A percentile compares a stretch with the other conserved stretches of the same genome.
phyloP scores from a whole-genome alignment of 208 protist genomes.

The Crithidia fasciculata region DNA sequence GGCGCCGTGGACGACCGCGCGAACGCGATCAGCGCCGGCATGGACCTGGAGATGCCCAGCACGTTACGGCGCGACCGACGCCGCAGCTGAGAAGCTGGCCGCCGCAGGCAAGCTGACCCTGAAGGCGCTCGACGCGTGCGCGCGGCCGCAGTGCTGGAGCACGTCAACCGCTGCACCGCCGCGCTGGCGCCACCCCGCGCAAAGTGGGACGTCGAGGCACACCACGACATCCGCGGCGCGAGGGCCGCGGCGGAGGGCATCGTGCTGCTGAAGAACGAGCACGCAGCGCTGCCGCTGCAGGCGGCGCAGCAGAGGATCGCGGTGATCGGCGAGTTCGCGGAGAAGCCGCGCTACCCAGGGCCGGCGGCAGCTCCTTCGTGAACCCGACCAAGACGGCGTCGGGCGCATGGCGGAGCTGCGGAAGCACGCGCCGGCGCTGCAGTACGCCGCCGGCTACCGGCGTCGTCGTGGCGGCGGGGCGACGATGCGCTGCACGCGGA shows the following conservation, averaged over 20 bases:
- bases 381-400: constrained; percentile 8
- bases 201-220: constrained; percentile 35
- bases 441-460: constrained; percentile 20
- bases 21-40: constrained; percentile 34
- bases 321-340: constrained; percentile 31
- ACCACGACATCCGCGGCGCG: constrained; percentile 44
- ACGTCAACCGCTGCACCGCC: constrained; percentile 7
- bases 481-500: constrained; percentile 11
- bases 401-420: constrained; percentile 23
- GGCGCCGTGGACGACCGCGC: constrained; percentile 55
- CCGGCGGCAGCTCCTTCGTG: constrained; percentile 22
- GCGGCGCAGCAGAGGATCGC: constrained; percentile 16
- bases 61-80: constrained; percentile 29
- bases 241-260: constrained; percentile 28
- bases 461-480: not conserved
- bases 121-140: constrained; percentile 23
- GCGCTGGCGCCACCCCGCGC: not conserved
- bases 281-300: constrained; percentile 30
- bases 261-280: constrained; percentile 62
- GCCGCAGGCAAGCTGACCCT: constrained; percentile 42
- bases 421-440: constrained; percentile 2
- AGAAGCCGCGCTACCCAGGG: constrained; percentile 38
- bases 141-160: constrained; percentile 19
- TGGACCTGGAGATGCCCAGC: constrained; percentile 72
- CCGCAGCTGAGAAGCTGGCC: constrained; percentile 19